A percentile compares a stretch with the other conserved stretches of the same genome.
phyloP scores from a whole-genome alignment of 768 basidiomycete species.

The Rhizopogon rudus region DNA sequence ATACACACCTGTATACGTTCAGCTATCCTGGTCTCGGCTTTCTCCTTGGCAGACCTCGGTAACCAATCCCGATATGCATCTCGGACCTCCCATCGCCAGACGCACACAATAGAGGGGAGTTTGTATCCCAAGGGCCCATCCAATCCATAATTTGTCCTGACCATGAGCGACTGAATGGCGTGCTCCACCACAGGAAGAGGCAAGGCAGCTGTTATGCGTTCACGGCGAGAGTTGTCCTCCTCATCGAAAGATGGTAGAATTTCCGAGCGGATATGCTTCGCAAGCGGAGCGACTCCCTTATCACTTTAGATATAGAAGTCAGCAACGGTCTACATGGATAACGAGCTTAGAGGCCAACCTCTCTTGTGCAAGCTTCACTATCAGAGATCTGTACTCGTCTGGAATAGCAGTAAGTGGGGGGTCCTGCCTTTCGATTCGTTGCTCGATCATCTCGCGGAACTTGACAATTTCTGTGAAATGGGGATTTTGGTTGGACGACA shows the following conservation, averaged over 20 bases:
- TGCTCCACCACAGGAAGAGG: conserved; percentile 50
- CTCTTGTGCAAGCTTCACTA: conserved; percentile 83
- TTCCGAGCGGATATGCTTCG: conserved; percentile 65
- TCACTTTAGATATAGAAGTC: conserved; percentile 44
- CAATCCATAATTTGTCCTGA: conserved; percentile 79
- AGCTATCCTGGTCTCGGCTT: conserved; percentile 49
- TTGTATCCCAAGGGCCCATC: conserved; percentile 46
- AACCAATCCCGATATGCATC: conserved; percentile 54
- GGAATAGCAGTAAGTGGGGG: conserved; percentile 55
- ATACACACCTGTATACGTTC: conserved; percentile 62
- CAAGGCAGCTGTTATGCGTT: conserved; percentile 35
- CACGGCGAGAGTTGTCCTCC: conserved; percentile 33
- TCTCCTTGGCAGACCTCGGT: conserved; percentile 61
- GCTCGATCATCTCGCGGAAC: conserved; percentile 69
- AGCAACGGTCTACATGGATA: not conserved
- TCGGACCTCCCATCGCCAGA: conserved; percentile 88
- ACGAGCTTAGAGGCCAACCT: conserved; percentile 44
- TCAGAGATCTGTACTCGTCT: conserved; percentile 63
- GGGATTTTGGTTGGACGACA: not conserved
- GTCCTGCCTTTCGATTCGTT: conserved; percentile 41
- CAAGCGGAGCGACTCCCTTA: conserved; percentile 56
- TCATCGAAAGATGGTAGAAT: conserved; percentile 63
- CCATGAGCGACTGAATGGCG: conserved; percentile 58
- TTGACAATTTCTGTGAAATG: conserved; percentile 53
- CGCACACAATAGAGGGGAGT: conserved; percentile 55